Base-by-base conservation (phyloP, 2,329 filamentous ascomycete genomes). In the Neonectria faginata region DNA sequence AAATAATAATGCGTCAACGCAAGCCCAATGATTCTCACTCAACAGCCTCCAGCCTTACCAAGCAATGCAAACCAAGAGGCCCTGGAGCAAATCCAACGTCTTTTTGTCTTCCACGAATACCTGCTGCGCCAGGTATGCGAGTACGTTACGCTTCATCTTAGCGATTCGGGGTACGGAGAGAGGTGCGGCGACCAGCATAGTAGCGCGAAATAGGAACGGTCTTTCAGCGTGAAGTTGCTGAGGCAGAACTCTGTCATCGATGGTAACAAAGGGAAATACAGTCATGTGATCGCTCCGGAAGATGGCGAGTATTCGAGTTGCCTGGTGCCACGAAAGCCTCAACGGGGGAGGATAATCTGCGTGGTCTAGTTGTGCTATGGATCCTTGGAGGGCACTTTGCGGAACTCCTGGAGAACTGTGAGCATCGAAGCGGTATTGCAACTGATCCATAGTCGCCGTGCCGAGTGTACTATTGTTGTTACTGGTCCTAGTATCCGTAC, bases 31-130 rank as follows among this genome's bases (percentile, higher is more conserved):
- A 27, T 68, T 18, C 66, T 31, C 4, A 51, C 5, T 9, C 9
- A 10, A 27, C 3, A 9, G n/a, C 5, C 20, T n/a, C 1, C 16
- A 14, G 10, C 45, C 74, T 54, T 75, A 85, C 84, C 84, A 85
- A 22, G 81, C 78, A 58, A 84, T 74, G 44, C 79, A 78, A 47
- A 84, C 75, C 8, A 85, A 65, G 9, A 85, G 71, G 0, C 83
- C 84, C 69, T 85, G 83, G 1, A 85, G 75, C 3, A 83, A 69
- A 60, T 84, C 82, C 9, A 85, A 61, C 16, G 75, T 77, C 33
- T 75, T 75, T 42, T 83, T 78, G 18, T 79, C 79, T 62, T 79
- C 76, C 1, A 83, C 76, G 0, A 86, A 54, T 53, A 83, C 72
- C 36, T 79, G 79, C 20, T 82, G 76, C 6, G 80, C 77, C 31